Base-by-base conservation (phyloP, 2,329 filamentous ascomycete species). In the Hymenotorrendiella dingleyae region DNA sequence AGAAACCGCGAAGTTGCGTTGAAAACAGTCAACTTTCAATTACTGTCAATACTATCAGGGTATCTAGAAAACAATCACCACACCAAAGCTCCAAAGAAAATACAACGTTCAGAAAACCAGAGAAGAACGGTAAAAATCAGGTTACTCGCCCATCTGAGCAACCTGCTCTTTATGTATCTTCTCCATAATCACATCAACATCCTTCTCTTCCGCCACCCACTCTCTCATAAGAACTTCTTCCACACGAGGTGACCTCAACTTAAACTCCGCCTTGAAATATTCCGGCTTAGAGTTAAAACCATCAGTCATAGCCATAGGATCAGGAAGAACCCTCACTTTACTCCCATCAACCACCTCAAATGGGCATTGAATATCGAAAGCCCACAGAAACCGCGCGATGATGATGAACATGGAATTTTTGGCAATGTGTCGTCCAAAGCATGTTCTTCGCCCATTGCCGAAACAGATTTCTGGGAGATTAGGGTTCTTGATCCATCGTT, bases 351-450 rank as follows among this genome's bases (percentile, higher is more conserved):
- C 34, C 20, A 26, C 27, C 14, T 38, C 34, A 32, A 17, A 28
- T 7, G 41, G 17, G 28, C 41, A 43, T 17, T 44, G 20, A 14
- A 44, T 38, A 26, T 49, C 30, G 20, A 48, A 48, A 2, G 53
- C 59, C 63, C 63, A 66, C 1, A 65, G 46, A 8, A 64, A 10
- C 4, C 59, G 50, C 6, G 62, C 50, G 3, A 64, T 57, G 4
- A 53, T 55, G 3, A 64, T 47, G 11, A 57, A 59, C 4, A 64
- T 45, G 10, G 41, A 55, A 4, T 58, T 51, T 36, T 61, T 55
- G 1, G 58, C 64, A 26, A 67, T 56, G 34, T 65, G 62, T 51
- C 62, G 64, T 6, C 64, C 62, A 9, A 61, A 63, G 38, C 63
- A 67, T 11, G 64, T 40, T 6, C 64, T 54, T 1, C 64, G 54